These are phyloP conservation scores for Yamadazyma pseudoaaseri DNA, from an alignment of 1,139 yeast genomes.

Conservation along the genomic window DNA sequence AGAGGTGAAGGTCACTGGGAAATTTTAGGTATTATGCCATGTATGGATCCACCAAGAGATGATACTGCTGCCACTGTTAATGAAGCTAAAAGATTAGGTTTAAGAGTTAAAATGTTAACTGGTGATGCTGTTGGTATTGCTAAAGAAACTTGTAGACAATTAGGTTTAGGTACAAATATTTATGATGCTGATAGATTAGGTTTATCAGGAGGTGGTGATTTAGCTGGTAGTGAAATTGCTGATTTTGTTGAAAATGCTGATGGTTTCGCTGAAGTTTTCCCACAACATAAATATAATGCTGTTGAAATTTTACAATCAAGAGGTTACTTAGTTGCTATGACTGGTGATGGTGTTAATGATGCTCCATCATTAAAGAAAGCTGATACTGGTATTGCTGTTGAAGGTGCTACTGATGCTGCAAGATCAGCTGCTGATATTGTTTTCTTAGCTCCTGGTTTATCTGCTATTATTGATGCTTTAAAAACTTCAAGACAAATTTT, in stretches of 20 bases:
- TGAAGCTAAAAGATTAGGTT: constrained; percentile 92
- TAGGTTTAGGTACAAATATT: constrained; percentile 95
- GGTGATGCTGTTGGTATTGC: constrained; percentile 99
- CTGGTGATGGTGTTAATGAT: constrained; percentile 98
- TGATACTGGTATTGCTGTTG: constrained; percentile 96
- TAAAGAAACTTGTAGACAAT: constrained; percentile 97
- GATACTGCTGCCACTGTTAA: constrained; percentile 95
- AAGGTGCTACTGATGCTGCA: constrained; percentile 96
- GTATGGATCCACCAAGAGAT: constrained; percentile 99
- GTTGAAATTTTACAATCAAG: constrained; percentile 87
- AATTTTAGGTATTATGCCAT: constrained; percentile 96
- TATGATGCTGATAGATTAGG: constrained; percentile 97
- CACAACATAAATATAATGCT: constrained; percentile 92
- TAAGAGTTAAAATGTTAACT: constrained; percentile 96
- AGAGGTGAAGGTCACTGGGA: constrained; percentile 99
- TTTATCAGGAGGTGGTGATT: constrained; percentile 94
- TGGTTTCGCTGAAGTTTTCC: constrained; percentile 98
- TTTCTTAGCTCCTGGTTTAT: constrained; percentile 94
- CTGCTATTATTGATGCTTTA: constrained; percentile 91
- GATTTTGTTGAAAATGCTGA: constrained; percentile 95
- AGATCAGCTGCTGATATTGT: constrained; percentile 96
- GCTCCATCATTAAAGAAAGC: constrained; percentile 96
- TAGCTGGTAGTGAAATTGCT: constrained; percentile 95
- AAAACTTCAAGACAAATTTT: constrained; percentile 94
- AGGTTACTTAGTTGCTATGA: constrained; percentile 96